phyloP scores from a whole-genome alignment of 495 filamentous ascomycete species.

The Hypoxylon trugodes region DNA sequence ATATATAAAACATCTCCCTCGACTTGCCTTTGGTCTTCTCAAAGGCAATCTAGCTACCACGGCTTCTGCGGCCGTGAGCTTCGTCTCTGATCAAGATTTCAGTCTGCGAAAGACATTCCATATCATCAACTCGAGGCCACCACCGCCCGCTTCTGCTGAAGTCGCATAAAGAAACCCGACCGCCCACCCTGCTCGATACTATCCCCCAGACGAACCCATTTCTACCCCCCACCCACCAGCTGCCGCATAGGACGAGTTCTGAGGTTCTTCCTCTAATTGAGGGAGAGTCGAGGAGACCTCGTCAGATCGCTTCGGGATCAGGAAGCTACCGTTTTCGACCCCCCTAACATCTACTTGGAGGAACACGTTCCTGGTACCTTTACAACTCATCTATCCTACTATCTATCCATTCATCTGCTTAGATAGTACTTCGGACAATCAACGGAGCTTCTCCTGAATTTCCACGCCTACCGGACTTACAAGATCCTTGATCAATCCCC shows the following conservation, averaged over 20 bases:
- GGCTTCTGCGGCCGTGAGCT: slow-evolving; percentile 72
- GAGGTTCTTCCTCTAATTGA: slow-evolving; percentile 95
- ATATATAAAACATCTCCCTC: not conserved
- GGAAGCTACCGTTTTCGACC: slow-evolving; percentile 82
- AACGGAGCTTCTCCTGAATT: slow-evolving; percentile 24
- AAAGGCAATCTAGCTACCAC: slow-evolving; percentile 73
- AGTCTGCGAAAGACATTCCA: slow-evolving; percentile 68
- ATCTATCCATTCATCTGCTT: slow-evolving; percentile 30
- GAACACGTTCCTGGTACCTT: slow-evolving; percentile 37
- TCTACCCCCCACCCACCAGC: slow-evolving; percentile 73
- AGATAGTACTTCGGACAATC: slow-evolving; percentile 26
- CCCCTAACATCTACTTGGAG: slow-evolving; percentile 71
- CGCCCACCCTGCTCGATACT: slow-evolving; percentile 59
- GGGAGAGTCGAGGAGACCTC: slow-evolving; percentile 93
- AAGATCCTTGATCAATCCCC: slow-evolving; percentile 17
- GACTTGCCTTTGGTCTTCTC: slow-evolving; percentile 72
- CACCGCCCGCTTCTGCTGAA: slow-evolving; percentile 63
- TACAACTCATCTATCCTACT: slow-evolving; percentile 24
- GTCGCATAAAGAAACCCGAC: slow-evolving; percentile 55
- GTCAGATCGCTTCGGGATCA: slow-evolving; percentile 83
- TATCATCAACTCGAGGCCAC: slow-evolving; percentile 66
- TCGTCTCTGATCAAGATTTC: slow-evolving; percentile 83
- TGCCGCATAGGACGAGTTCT: slow-evolving; percentile 98
- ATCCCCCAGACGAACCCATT: slow-evolving; percentile 63
- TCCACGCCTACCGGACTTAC: slow-evolving; percentile 19